These are phyloP conservation scores for Entoloma clypeatum DNA, from an alignment of 1,284 basidiomycete genomes.

Conservation along the genomic window DNA sequence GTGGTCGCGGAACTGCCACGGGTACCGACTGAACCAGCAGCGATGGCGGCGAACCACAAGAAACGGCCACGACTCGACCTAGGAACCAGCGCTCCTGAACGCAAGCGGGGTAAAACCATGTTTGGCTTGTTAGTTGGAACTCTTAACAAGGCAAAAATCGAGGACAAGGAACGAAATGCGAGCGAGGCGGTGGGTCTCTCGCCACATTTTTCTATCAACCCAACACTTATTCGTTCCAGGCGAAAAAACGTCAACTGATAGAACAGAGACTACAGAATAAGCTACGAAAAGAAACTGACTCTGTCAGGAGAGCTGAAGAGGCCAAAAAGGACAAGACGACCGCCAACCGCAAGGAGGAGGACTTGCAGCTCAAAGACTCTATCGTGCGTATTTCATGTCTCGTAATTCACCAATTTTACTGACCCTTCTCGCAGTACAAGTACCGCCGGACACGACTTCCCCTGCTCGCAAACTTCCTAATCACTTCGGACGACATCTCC, in stretches of 20 bases:
- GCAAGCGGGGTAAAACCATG: slow-evolving; percentile 80
- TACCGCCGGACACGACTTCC: slow-evolving; percentile 64
- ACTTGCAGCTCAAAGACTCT: slow-evolving; percentile 72
- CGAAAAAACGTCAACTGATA: slow-evolving; percentile 74
- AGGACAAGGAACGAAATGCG: slow-evolving; percentile 73
- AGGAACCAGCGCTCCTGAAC: slow-evolving; percentile 42
- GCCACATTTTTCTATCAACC: not conserved
- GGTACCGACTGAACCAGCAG: slow-evolving; percentile 34
- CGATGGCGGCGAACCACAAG: slow-evolving; percentile 36
- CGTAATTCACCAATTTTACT: not conserved
- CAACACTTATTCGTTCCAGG: slow-evolving; percentile 37
- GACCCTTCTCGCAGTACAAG: slow-evolving; percentile 49
- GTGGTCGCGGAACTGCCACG: slow-evolving; percentile 31
- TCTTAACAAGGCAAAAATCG: slow-evolving; percentile 77
- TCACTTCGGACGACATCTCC: slow-evolving; percentile 67
- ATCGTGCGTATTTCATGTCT: slow-evolving; percentile 48
- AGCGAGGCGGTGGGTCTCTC: slow-evolving; percentile 65
- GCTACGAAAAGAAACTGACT: slow-evolving; percentile 75
- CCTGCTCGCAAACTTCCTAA: slow-evolving; percentile 69
- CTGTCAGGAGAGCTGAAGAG: slow-evolving; percentile 77
- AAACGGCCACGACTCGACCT: slow-evolving; percentile 68
- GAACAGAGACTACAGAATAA: slow-evolving; percentile 79
- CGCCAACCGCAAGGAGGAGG: slow-evolving; percentile 75
- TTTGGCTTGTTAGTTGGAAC: slow-evolving; percentile 77
- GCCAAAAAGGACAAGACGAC: slow-evolving; percentile 73